These are phyloP conservation scores for Hemileccinum rubropunctum DNA, from an alignment of 768 basidiomycete genomes.

Conservation along the genomic window DNA sequence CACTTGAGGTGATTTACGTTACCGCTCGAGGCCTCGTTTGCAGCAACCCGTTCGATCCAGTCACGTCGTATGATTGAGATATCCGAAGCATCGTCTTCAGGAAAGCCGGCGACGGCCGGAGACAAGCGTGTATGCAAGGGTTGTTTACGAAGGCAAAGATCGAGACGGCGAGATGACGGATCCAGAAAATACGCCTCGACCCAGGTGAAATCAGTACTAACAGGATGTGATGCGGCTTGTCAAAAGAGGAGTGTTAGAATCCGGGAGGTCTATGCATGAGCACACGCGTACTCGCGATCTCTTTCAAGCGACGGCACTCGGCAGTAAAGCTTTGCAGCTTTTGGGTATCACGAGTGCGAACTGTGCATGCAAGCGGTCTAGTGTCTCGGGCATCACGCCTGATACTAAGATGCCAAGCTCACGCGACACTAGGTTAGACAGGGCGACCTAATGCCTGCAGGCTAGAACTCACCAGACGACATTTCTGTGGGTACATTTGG, in stretches of 20 bases:
- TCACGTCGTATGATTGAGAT: conserved; percentile 57
- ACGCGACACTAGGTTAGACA: conserved; percentile 1
- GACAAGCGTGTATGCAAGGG: conserved; percentile 59
- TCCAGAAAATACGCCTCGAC: conserved; percentile 11
- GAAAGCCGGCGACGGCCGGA: conserved; percentile 55
- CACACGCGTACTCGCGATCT: conserved; percentile 41
- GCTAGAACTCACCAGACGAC: conserved; percentile 37
- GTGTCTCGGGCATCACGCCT: conserved; percentile 39
- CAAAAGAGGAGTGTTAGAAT: not conserved
- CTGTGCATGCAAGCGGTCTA: conserved; percentile 42
- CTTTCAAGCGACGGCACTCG: conserved; percentile 58
- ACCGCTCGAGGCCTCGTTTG: conserved; percentile 27
- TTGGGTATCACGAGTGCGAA: conserved; percentile 42
- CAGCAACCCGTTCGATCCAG: conserved; percentile 54
- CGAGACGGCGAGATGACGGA: conserved; percentile 23
- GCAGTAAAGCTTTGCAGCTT: conserved; percentile 44
- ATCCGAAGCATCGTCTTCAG: conserved; percentile 61
- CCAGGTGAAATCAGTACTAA: conserved; percentile 18
- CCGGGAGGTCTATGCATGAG: not conserved
- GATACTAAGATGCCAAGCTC: conserved; percentile 57
- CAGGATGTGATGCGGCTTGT: conserved; percentile 11
- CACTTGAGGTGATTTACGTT: conserved; percentile 26
- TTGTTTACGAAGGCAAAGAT: conserved; percentile 50
- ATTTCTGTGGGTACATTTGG: conserved; percentile 33
- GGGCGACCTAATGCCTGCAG: not conserved